Evolutionary conservation across 2,329 filamentous ascomycete species (phyloP).

Genomic region (Helotiales sp.): DNA sequence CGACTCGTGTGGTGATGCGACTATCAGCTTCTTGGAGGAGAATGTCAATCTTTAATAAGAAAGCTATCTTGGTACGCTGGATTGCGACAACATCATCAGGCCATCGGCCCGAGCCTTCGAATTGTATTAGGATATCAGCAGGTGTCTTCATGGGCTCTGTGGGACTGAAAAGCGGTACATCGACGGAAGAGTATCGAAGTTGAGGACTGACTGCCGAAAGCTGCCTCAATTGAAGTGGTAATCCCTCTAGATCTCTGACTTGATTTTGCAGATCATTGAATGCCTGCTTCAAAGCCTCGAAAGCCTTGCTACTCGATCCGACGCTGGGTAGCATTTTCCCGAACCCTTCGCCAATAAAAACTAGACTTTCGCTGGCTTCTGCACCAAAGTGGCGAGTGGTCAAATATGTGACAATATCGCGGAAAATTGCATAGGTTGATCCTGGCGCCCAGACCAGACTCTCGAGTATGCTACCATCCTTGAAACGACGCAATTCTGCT

Average conservation of each 20-base stretch:
- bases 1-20: constrained; percentile 66
- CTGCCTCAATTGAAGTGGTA: constrained; percentile 85
- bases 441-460: constrained; percentile 81
- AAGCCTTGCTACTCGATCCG: constrained; percentile 48
- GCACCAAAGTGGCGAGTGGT: constrained; percentile 68
- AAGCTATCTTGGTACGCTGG: constrained; percentile 90
- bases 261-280: constrained; percentile 76
- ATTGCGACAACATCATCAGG: constrained; percentile 89
- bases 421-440: constrained; percentile 62
- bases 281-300: constrained; percentile 67
- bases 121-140: constrained; percentile 81
- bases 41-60: constrained; percentile 66
- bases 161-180: constrained; percentile 48
- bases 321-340: constrained; percentile 41
- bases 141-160: constrained; percentile 46
- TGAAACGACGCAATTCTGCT: constrained; percentile 89
- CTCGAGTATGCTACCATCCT: constrained; percentile 90
- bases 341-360: constrained; percentile 47
- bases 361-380: constrained; percentile 41
- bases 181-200: constrained; percentile 71
- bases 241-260: constrained; percentile 73
- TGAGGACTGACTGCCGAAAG: constrained; percentile 71
- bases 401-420: constrained; percentile 77
- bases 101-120: constrained; percentile 92
- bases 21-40: constrained; percentile 64